Evolutionary conservation across 129 eudicot genomes (phyloP), one percentile per base, ranked within the genome.

Genomic region (Flaveria brownii): DNA sequence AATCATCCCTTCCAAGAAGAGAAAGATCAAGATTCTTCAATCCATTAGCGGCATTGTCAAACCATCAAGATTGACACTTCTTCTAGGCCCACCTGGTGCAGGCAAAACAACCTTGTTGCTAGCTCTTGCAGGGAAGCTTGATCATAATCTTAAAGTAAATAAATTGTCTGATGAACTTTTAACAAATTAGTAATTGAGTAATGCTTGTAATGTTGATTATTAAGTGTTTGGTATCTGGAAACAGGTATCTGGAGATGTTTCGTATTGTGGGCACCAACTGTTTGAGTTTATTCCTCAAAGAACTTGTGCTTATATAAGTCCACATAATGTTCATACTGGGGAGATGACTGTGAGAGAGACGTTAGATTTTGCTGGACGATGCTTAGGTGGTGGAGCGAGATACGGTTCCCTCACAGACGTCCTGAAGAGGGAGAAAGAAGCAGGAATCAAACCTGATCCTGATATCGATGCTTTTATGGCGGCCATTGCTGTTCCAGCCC

Each of bases 1-100:
- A 49, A 49, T 92, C 70, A n/a, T 81, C 45, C 89, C 92, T 30
- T 87, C 92, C 28, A 92, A 82, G 84, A 92, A 89, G 84, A 89
- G 52, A 81, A 67, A 60, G 4, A 75, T 89, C 77, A 87, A 84
- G 65, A 89, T 92, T 52, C 97, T 92, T 77, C 83, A 81, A 6
- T 85, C 90, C 70, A 78, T 92, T 70, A 83, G 84, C 25, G 97
- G 97, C 71, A 82, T 89, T 33, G 83, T 92, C 55, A 87, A 75
- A 71, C 96, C 97, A 17, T 92, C 97, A 49, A 89, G 96, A 77
- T 78, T 78, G 51, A 78, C 82, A 59, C 39, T 78, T 71, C 82
- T 78, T 71, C 63, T 78, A 30, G 82, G 82, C 72, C 82, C 82
- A 78, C 82, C 82, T 26, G 82, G 82, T 61, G 77, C 43, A 60